Conservation (phyloP, 352 stramenopile genomes). For the Phytophthora capsici region DNA sequence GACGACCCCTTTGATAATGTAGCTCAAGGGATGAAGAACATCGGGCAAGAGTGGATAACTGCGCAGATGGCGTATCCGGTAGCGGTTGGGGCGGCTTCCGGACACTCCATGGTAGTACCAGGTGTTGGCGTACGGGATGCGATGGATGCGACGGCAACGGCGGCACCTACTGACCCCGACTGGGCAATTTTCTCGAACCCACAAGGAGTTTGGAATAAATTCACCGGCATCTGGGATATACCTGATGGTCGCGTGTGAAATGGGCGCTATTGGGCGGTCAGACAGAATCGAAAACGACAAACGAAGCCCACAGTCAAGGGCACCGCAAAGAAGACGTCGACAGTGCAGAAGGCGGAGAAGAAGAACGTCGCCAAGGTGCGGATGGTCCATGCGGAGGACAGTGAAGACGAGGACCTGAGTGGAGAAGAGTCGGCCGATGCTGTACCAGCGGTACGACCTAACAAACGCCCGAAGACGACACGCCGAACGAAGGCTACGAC, state of each 20-base stretch:
- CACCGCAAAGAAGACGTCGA: neutral
- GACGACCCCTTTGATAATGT: neutral
- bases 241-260: neutral
- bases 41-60: neutral
- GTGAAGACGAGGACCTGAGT: neutral
- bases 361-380: neutral
- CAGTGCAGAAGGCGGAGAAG: neutral
- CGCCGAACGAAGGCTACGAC: neutral
- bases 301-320: neutral
- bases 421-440: neutral
- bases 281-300: neutral
- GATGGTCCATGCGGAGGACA: neutral
- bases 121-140: neutral
- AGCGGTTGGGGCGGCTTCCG: neutral
- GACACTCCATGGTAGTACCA: neutral
- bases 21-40: neutral
- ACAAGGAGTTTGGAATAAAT: neutral
- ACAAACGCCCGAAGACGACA: neutral
- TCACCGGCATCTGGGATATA: neutral
- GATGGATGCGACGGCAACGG: neutral
- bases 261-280: neutral
- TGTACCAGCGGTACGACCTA: neutral
- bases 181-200: neutral
- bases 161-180: neutral
- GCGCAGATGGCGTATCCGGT: neutral